Conservation (phyloP, 2,329 filamentous ascomycete species). For the Cadophora sp. region DNA sequence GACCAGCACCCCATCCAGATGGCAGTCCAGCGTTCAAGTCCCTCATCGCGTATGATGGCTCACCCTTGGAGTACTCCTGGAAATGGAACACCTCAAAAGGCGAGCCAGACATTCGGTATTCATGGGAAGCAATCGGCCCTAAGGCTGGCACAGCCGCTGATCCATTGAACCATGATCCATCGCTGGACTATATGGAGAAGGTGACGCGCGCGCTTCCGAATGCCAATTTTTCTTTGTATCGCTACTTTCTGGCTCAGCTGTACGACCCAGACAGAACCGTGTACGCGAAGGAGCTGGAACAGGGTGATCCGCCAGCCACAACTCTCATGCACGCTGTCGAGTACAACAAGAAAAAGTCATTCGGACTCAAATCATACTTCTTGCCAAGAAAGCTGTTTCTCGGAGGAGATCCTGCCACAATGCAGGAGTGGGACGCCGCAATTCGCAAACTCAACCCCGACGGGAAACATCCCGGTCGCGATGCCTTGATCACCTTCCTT, state of each 20-base stretch:
- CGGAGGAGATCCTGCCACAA: slow-evolving; percentile 2
- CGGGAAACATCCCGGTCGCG: slow-evolving; percentile 1
- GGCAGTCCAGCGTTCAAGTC: background rate
- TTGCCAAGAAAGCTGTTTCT: slow-evolving; percentile 3
- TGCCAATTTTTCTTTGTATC: slow-evolving; percentile 2
- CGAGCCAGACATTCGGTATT: slow-evolving; percentile 3
- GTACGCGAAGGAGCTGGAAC: slow-evolving; percentile 2
- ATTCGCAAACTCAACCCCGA: slow-evolving; percentile 3
- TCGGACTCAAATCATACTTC: slow-evolving; percentile 3
- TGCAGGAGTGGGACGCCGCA: slow-evolving; percentile 2
- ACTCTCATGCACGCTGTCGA: background rate
- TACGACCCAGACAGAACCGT: slow-evolving; percentile 3
- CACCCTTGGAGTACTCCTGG: slow-evolving; percentile 1
- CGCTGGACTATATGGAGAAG: slow-evolving; percentile 1
- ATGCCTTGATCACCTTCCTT: slow-evolving; percentile 3
- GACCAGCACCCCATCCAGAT: slow-evolving; percentile 2
- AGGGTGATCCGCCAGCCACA: slow-evolving; percentile 1
- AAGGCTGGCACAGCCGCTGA: background rate
- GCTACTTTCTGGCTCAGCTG: slow-evolving; percentile 1
- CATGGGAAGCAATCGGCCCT: slow-evolving; percentile 1
- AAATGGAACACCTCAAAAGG: slow-evolving; percentile 3
- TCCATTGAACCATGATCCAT: slow-evolving; percentile 1
- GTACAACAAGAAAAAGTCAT: slow-evolving; percentile 2
- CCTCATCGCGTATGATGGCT: background rate
- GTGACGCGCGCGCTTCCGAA: background rate